phyloP scores from a whole-genome alignment of 768 basidiomycete genomes.

The Mrakia frigida region DNA sequence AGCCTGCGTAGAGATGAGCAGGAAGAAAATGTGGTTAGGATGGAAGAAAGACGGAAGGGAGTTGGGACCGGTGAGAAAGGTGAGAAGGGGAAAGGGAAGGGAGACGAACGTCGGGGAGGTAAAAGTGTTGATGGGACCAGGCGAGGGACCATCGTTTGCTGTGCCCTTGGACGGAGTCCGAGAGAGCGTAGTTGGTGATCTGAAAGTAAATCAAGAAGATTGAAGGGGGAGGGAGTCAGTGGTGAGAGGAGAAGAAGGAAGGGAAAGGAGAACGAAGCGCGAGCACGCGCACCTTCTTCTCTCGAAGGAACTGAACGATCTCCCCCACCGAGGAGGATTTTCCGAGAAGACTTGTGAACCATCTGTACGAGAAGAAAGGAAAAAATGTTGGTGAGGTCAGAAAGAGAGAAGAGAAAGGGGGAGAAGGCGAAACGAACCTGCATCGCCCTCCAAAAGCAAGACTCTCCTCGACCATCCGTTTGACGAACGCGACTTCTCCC shows the following conservation, averaged over 20 bases:
- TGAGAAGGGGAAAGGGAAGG: conserved; percentile 35
- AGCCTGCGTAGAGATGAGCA: conserved; percentile 39
- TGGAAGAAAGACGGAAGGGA: conserved; percentile 39
- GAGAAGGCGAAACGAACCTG: conserved; percentile 44
- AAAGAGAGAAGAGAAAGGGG: neutral
- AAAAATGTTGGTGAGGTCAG: neutral
- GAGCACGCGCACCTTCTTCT: conserved; percentile 47
- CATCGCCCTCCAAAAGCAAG: conserved; percentile 49
- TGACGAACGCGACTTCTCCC: conserved; percentile 76
- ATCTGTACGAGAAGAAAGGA: conserved; percentile 50
- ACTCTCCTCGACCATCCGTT: conserved; percentile 72
- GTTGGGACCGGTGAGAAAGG: conserved; percentile 45
- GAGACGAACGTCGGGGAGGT: conserved; percentile 69
- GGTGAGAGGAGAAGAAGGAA: neutral
- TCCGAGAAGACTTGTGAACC: conserved; percentile 92
- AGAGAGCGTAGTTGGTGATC: conserved; percentile 82
- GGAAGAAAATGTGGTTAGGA: too few species aligned
- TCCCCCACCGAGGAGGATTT: conserved; percentile 68
- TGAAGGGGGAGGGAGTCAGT: neutral
- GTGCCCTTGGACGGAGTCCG: conserved; percentile 76
- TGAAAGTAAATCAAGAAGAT: conserved; percentile 40
- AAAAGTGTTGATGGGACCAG: conserved; percentile 66
- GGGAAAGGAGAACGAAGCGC: conserved; percentile 21
- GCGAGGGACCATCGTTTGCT: conserved; percentile 89
- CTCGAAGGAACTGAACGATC: conserved; percentile 56